These are phyloP conservation scores for Diutina rugosa DNA, from an alignment of 1,139 yeast species.

Conservation along the genomic window DNA sequence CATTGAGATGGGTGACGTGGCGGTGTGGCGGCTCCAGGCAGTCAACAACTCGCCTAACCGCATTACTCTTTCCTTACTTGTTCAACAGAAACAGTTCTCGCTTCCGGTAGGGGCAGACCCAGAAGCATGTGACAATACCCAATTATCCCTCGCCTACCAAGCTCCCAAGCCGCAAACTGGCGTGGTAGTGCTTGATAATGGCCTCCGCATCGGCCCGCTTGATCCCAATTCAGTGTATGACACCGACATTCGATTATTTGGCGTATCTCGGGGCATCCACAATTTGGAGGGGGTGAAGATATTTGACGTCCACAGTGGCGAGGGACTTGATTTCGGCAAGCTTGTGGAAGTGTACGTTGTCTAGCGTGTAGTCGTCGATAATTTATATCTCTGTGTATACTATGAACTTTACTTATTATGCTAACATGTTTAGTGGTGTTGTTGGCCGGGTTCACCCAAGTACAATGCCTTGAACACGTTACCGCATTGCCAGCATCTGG, in stretches of 20 bases:
- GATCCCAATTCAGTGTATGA: constrained; percentile 55
- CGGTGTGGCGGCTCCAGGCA: constrained; percentile 56
- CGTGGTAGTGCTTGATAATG: constrained; percentile 50
- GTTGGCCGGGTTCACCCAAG: constrained; percentile 70
- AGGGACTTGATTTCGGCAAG: constrained; percentile 59
- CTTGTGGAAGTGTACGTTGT: constrained; percentile 55
- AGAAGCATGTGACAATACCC: not conserved
- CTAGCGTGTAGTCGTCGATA: not conserved
- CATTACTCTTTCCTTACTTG: constrained; percentile 29
- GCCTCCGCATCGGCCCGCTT: constrained; percentile 49
- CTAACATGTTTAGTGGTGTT: constrained; percentile 25
- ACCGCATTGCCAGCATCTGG: constrained; percentile 99
- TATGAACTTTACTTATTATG: not conserved
- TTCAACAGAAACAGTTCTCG: constrained; percentile 10
- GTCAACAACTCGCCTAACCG: constrained; percentile 28
- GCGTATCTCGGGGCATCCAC: constrained; percentile 52
- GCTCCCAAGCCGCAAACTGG: constrained; percentile 17
- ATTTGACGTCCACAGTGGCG: constrained; percentile 53
- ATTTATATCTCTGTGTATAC: not conserved
- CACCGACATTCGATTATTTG: constrained; percentile 46
- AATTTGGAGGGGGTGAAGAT: constrained; percentile 53
- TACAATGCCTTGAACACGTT: constrained; percentile 82
- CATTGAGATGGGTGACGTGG: constrained; percentile 46
- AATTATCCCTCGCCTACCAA: not conserved
- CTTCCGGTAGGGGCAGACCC: not conserved